These are phyloP conservation scores for Clonostachys solani DNA, from an alignment of 2,329 filamentous ascomycete genomes.

Conservation along the genomic window DNA sequence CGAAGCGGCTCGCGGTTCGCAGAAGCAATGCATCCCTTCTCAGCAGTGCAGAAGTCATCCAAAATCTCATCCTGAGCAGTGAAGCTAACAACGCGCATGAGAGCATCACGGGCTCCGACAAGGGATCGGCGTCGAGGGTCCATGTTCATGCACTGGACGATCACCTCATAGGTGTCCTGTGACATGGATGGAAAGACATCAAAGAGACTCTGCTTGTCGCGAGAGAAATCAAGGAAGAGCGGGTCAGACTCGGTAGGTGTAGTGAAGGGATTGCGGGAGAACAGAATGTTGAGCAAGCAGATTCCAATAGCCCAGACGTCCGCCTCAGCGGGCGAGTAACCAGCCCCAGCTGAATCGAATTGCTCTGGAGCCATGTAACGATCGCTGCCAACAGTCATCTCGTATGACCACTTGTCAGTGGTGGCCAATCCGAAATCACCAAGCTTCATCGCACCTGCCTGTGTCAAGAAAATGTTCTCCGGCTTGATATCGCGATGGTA, in stretches of 20 bases:
- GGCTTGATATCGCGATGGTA: constrained; percentile 99
- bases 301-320: constrained; percentile 98
- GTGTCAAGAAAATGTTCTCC: constrained; percentile 94
- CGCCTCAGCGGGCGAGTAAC: constrained; percentile 89
- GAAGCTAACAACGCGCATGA: constrained; percentile 80
- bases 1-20: constrained; percentile 93
- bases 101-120: constrained; percentile 69
- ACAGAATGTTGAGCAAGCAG: constrained; percentile 92
- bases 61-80: constrained; percentile 88
- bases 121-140: constrained; percentile 88
- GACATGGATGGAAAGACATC: constrained; percentile 99
- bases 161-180: constrained; percentile 92
- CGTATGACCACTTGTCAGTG: constrained; percentile 82
- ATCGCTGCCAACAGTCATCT: constrained; percentile 93
- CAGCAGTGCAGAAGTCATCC: constrained; percentile 88
- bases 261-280: constrained; percentile 94
- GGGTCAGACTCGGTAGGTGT: constrained; percentile 87
- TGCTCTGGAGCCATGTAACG: constrained; percentile 99
- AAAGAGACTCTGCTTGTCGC: constrained; percentile 92
- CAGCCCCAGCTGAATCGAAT: constrained; percentile 81
- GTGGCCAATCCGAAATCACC: constrained; percentile 95
- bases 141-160: constrained; percentile 84
- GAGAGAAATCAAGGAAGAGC: constrained; percentile 87
- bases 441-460: constrained; percentile 87
- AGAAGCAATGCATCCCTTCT: constrained; percentile 72